A percentile compares a stretch with the other conserved stretches of the same genome.
Conservation (phyloP, 225 moss, liverwort and hornwort species). For the Rhytidiadelphus loreus region DNA sequence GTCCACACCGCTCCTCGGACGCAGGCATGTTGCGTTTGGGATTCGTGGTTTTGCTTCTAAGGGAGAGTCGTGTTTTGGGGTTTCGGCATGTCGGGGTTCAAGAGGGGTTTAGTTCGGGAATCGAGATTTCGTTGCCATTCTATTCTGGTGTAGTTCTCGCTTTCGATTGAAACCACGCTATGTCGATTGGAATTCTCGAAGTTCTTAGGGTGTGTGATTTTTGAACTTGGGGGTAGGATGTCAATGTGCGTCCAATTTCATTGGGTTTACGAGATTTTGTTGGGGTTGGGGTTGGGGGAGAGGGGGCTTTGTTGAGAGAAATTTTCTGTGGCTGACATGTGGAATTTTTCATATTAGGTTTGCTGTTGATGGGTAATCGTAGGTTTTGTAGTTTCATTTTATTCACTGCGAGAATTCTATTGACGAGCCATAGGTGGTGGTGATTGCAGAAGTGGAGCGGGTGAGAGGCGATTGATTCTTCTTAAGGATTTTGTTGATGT, state of each 20-base stretch:
- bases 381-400: neutral
- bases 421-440: neutral
- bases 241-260: neutral
- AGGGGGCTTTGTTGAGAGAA: neutral
- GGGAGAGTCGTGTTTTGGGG: neutral
- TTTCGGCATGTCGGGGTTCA: constrained; percentile 8
- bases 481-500: neutral
- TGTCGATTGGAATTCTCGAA: neutral
- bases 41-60: neutral
- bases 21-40: neutral
- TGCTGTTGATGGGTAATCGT: neutral
- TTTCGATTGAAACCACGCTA: neutral
- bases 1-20: too few relatives aligned
- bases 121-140: neutral
- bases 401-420: neutral
- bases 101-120: constrained; percentile 15
- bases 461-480: neutral
- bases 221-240: neutral
- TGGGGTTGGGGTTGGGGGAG: too few relatives aligned
- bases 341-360: neutral
- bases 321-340: neutral
- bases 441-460: constrained; percentile 7
- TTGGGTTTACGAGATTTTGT: neutral
- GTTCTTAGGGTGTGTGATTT: neutral
- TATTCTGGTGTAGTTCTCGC: neutral